Evolutionary conservation across 306 rosid genomes (phyloP), one percentile per base, ranked within the genome.

Genomic region (Boehmeria nivea): DNA sequence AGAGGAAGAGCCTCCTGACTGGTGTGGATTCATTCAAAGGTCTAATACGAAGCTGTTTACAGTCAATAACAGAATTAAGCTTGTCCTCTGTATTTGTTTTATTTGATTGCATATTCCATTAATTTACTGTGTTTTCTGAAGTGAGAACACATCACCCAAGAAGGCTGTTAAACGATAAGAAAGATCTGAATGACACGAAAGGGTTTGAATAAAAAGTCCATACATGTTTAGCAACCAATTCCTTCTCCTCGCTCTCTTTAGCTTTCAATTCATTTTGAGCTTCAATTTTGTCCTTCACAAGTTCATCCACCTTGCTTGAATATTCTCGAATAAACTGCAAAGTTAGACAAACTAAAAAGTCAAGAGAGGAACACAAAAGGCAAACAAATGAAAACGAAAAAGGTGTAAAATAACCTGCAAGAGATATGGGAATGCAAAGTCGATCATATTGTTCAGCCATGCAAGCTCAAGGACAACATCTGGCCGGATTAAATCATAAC

Each of bases 381-480:
- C 18, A 13, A 24, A 45, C 11, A 8, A n/a, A 26, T 25, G 46
- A 24, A 68, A 13, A 1, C 44, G 13, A 39, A 34, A 66, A 22
- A 45, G 12, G 36, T 2, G 55, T 22, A 37, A 16, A 10, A 53
- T 57, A 52, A 93, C 99, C 99, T 87, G 95, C 54, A 87, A 70
- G 47, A 93, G 83, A 57, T 87, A 87, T 49, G 99, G 99, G 57
- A 87, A 83, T 40, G 96, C 84, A 65, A 93, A 93, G 72, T 87
- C 95, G 17, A 85, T 76, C 79, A 93, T 84, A 60, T 87, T 87
- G 75, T 93, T 79, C 75, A 77, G 67, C 99, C 99, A 93, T 27
- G 99, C 89, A 54, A 87, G 88, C 66, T 93, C 99, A 54, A 93
- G 86, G 54, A 86, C 95, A 64, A 87, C 64, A 14, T 93, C 96